Evolutionary conservation across 1,284 basidiomycete species (phyloP), one percentile per base, ranked within the genome.

Genomic region (Sanghuangporus weigelae): DNA sequence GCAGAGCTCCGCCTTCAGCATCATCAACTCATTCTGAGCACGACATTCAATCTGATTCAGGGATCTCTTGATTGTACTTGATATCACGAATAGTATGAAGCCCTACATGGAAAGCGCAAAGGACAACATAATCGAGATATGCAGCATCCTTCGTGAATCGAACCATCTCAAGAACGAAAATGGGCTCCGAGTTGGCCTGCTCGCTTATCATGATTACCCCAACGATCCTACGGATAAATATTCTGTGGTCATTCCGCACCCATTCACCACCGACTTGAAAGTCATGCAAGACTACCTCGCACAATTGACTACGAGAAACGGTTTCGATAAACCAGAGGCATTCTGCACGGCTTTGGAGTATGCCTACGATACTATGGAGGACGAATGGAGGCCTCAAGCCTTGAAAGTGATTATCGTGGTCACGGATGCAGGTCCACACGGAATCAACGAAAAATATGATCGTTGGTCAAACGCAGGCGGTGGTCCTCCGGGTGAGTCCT

Each of bases 381-480:
- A 59, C 7, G 57, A 39, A 4, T 87, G 84, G 84, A 74, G 84
- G 38, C 69, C 70, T 36, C 70, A 79, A 11, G 81, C 82, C 4
- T 77, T 78, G 14, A 84, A 80, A 72, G 80, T 86, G 73, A 78
- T 76, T 36, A 72, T 80, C 2, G 70, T 81, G 40, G 76, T 85
- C 42, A 81, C 84, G 2, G 84, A 86, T 72, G 82, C 84, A 7
- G 83, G 84, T 7, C 83, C 84, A 8, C 85, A 87, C 69, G 84
- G 76, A 1, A 71, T 76, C 40, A 72, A 71, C 6, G 70, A 71
- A 60, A 63, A 77, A 53, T 78, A 78, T 7, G 79, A 81, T 63
- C 76, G 11, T 12, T 74, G 74, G 64, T 75, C 76, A 0, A 66
- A 74, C 58, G n/a, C n/a, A n/a, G n/a, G n/a, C n/a, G 74, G 42